These are phyloP conservation scores for Phytophthora sp. DNA, from an alignment of 352 stramenopile genomes.

Conservation along the genomic window DNA sequence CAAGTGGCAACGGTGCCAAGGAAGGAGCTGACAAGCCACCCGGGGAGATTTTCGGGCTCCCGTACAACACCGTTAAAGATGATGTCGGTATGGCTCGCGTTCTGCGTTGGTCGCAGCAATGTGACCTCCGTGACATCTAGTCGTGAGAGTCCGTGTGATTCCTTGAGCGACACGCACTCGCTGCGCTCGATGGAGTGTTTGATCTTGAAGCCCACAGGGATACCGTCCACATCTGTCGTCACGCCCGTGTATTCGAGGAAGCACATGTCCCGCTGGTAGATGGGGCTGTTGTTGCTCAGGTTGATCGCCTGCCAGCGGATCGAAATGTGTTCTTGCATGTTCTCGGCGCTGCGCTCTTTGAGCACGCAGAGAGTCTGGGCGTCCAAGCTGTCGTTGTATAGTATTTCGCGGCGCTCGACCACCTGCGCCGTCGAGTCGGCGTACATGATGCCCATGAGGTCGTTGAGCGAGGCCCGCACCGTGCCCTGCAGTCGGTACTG, in stretches of 20 bases:
- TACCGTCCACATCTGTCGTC: conserved; percentile 55
- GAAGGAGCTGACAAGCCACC: conserved; percentile 49
- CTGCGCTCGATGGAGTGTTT: conserved; percentile 56
- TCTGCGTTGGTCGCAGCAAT: conserved; percentile 47
- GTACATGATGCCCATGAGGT: conserved; percentile 71
- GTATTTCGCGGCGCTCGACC: conserved; percentile 45
- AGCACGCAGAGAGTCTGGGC: conserved; percentile 65
- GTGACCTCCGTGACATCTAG: conserved; percentile 59
- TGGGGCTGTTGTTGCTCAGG: conserved; percentile 50
- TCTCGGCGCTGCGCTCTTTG: conserved; percentile 44
- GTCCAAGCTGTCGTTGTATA: conserved; percentile 69
- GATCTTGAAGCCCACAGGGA: conserved; percentile 69
- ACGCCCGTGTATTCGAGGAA: conserved; percentile 76
- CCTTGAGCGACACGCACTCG: conserved; percentile 68
- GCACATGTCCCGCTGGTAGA: conserved; percentile 70
- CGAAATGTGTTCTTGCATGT: conserved; percentile 67
- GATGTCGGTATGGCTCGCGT: conserved; percentile 61
- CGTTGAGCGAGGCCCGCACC: conserved; percentile 53
- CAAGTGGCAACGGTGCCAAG: conserved; percentile 41
- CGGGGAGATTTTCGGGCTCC: conserved; percentile 42
- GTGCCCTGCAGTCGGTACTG: conserved; percentile 67
- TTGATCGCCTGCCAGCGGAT: conserved; percentile 79
- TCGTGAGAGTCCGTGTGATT: conserved; percentile 62
- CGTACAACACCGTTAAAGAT: conserved; percentile 53
- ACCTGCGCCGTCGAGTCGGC: conserved; percentile 54